Base-by-base conservation (phyloP, 257 asterid species). In the Solanum appendiculatum region DNA sequence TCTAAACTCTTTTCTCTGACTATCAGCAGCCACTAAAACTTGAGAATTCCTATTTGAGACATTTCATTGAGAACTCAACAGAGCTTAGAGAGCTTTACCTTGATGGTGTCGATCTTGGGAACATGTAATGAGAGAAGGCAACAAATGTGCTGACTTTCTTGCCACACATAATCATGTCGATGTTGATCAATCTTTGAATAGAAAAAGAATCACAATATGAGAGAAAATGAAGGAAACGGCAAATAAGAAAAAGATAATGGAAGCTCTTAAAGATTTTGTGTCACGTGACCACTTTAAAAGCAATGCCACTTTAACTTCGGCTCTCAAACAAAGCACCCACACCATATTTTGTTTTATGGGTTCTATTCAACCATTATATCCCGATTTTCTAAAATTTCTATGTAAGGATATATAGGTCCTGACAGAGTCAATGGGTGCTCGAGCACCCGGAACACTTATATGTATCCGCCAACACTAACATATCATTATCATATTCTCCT, bases 11-110 rank as follows among this genome's bases (percentile, higher is more conserved):
- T 9, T 87, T 87, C n/a, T 21, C 86, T 5, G 68, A 20, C 21
- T 21, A 5, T 16, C 4, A 10, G 4, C 33, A n/a, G 3, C 89
- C 88, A 18, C 89, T 91, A 16, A 89, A 27, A 64, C 95, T 95
- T 6, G 93, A 89, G 89, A 83, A 88, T 31, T 95, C 95, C 20
- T 89, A 89, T 85, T 51, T 95, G 85, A 54, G 46, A 83, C 70
- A 11, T 37, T 89, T 94, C 25, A 88, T 92, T 85, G 89, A 80
- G 88, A 91, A 93, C 73, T 91, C 91, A 9, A 63, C 86, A 9
- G 80, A 77, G 21, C 93, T 94, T 27, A n/a, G n/a, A n/a, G n/a
- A n/a, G n/a, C n/a, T n/a, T n/a, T n/a, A n/a, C n/a, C n/a, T n/a
- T n/a, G n/a, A n/a, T n/a, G n/a, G n/a, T n/a, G n/a, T n/a, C n/a